These are phyloP conservation scores for Pleurotus giganteus DNA, from an alignment of 768 basidiomycete genomes.

Conservation along the genomic window DNA sequence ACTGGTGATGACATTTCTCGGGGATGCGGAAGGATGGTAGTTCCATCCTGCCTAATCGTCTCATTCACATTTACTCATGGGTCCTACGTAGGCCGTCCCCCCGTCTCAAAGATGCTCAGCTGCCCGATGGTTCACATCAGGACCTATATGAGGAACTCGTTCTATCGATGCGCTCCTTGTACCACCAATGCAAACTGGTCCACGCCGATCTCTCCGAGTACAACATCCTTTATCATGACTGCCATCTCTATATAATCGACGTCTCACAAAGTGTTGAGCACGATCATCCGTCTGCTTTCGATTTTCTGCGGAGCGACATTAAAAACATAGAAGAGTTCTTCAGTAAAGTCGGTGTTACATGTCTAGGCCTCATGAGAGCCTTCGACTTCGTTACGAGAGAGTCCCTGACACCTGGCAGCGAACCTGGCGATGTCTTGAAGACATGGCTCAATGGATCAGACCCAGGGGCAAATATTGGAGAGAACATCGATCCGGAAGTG, in stretches of 20 bases:
- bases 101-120: constrained; percentile 83
- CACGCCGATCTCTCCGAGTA: constrained; percentile 99
- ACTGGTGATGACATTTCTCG: constrained; percentile 92
- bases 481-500: not conserved
- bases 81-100: constrained; percentile 76
- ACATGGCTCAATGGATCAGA: constrained; percentile 45
- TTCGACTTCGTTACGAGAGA: constrained; percentile 88
- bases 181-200: constrained; percentile 87
- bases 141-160: constrained; percentile 78
- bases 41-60: constrained; percentile 22
- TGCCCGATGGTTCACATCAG: constrained; percentile 45
- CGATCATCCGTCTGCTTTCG: constrained; percentile 94
- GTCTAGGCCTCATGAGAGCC: constrained; percentile 75
- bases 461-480: constrained; percentile 10
- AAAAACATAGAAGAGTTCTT: constrained; percentile 95
- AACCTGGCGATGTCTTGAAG: constrained; percentile 32
- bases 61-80: constrained; percentile 4
- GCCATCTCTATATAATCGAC: constrained; percentile 90
- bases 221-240: constrained; percentile 87
- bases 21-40: constrained; percentile 78
- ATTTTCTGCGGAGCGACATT: constrained; percentile 91
- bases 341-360: constrained; percentile 64
- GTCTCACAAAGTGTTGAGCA: constrained; percentile 99
- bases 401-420: constrained; percentile 25
- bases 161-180: constrained; percentile 79